These are phyloP conservation scores for Pleodorina starrii DNA, from an alignment of 139 green algal species.

Conservation along the genomic window DNA sequence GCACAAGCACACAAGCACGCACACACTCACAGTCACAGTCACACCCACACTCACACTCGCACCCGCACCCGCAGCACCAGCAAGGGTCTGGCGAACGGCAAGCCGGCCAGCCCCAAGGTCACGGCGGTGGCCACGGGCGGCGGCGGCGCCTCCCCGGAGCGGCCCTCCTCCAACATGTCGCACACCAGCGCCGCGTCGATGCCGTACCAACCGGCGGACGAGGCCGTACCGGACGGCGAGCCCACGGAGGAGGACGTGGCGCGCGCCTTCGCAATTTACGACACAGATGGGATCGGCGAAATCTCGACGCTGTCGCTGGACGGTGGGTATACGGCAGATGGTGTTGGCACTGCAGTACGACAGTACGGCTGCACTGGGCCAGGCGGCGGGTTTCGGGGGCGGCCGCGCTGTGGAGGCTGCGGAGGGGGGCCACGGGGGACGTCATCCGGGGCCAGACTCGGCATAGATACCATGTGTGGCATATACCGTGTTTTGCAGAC, in stretches of 20 bases:
- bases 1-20: too few species aligned
- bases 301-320: constrained; percentile 59
- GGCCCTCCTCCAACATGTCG: constrained; percentile 20
- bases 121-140: background rate
- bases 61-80: constrained; percentile 47
- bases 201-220: background rate
- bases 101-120: constrained; percentile 40
- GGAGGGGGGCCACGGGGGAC: too few species aligned
- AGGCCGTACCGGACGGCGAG: constrained; percentile 45
- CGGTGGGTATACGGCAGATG: constrained; percentile 58
- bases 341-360: too few species aligned
- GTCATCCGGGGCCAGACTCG: too few species aligned
- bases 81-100: constrained; percentile 22
- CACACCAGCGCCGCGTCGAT: background rate
- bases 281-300: constrained; percentile 61
- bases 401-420: too few species aligned
- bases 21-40: too few species aligned
- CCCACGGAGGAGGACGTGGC: constrained; percentile 73
- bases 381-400: too few species aligned
- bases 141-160: background rate
- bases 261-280: constrained; percentile 69
- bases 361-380: too few species aligned
- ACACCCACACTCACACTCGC: too few species aligned
- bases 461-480: too few species aligned
- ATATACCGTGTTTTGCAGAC: too few species aligned